Evolutionary conservation across 345 rosid species (phyloP).

Genomic region (Pistacia integerrima): DNA sequence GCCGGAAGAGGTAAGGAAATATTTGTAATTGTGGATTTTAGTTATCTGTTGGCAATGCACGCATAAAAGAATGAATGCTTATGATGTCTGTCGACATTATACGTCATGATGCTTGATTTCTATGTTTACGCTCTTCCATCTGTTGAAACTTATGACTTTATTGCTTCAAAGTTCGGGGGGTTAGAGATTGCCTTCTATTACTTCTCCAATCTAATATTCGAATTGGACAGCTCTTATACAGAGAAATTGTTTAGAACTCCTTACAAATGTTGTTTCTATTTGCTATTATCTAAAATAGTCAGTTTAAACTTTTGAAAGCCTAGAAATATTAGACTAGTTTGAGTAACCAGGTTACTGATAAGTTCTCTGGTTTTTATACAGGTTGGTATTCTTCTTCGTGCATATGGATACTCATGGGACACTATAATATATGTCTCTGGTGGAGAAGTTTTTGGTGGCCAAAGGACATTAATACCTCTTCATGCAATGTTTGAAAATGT

Average conservation of each 20-base stretch:
- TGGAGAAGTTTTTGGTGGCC: constrained; percentile 97
- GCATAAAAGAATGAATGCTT: constrained; percentile 1
- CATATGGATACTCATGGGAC: constrained; percentile 91
- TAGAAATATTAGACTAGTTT: background rate
- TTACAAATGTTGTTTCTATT: background rate
- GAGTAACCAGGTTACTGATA: background rate
- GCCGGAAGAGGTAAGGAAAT: constrained; percentile 85
- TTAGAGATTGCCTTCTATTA: background rate
- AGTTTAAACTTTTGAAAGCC: background rate
- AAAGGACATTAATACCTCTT: constrained; percentile 80
- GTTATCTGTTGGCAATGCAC: background rate
- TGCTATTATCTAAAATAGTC: background rate
- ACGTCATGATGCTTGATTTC: background rate
- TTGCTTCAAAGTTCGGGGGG: background rate
- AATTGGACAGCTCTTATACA: background rate
- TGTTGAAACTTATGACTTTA: background rate
- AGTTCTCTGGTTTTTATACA: constrained; percentile 28
- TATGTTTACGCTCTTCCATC: background rate
- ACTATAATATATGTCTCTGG: constrained; percentile 85
- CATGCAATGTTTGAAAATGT: constrained; percentile 93
- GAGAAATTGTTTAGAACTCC: background rate
- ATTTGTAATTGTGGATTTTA: constrained; percentile 1
- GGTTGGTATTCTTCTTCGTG: constrained; percentile 96
- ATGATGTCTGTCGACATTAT: background rate
- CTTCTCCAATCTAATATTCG: too few species aligned